phyloP scores from a whole-genome alignment of 257 asterid genomes.

The Nicotiana benthamiana region DNA sequence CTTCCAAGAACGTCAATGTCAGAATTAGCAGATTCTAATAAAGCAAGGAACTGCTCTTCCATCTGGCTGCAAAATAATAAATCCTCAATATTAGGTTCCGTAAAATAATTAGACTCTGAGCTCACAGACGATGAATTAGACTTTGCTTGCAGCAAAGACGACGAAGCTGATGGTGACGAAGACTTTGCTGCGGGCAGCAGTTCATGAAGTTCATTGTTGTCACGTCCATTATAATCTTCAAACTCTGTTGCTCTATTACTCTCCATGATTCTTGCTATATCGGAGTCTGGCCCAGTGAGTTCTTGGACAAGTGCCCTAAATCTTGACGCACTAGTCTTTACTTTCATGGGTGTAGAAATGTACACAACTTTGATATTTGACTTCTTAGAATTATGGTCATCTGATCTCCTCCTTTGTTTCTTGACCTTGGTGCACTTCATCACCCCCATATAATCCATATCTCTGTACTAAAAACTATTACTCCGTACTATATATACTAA shows the following conservation, averaged over 20 bases:
- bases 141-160: background rate
- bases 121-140: background rate
- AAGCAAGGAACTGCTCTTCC: constrained; percentile 23
- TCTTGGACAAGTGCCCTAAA: constrained; percentile 63
- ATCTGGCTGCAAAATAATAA: background rate
- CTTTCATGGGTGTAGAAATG: constrained; percentile 85
- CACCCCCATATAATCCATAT: background rate
- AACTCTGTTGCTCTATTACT: background rate
- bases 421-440: constrained; percentile 14
- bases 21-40: constrained; percentile 16
- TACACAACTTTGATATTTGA: constrained; percentile 57
- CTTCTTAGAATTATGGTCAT: background rate
- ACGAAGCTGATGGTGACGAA: background rate
- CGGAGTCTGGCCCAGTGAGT: constrained; percentile 66
- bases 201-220: background rate
- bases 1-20: constrained; percentile 51
- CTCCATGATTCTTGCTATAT: constrained; percentile 34
- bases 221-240: constrained; percentile 14
- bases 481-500: too few species aligned
- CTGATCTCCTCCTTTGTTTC: constrained; percentile 20
- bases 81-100: constrained; percentile 1
- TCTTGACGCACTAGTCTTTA: constrained; percentile 52
- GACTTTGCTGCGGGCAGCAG: background rate
- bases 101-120: background rate
- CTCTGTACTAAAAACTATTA: background rate